Percentiles rank a stretch among this genome's conserved stretches.
Conservation (phyloP, 371 early-diverging fungal species). For the Mortierella sp. region DNA sequence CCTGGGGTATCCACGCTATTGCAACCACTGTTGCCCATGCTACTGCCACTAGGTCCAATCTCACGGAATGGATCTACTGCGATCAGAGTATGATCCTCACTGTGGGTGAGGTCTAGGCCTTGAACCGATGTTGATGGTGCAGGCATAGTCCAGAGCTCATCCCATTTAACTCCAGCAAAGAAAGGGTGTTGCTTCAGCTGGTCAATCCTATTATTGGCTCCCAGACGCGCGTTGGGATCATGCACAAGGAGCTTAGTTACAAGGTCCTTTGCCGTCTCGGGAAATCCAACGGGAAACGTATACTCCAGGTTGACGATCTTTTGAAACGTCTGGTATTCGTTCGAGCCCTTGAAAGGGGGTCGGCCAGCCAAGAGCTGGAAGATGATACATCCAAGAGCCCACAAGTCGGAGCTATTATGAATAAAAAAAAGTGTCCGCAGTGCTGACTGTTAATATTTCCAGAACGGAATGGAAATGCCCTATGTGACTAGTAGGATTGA, state of each 20-base stretch:
- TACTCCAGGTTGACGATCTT: conserved; percentile 91
- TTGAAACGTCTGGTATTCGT: conserved; percentile 97
- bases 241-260: conserved; percentile 77
- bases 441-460: no score
- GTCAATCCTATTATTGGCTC: conserved; percentile 67
- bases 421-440: not conserved
- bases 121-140: conserved; percentile 55
- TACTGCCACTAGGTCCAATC: conserved; percentile 32
- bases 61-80: conserved; percentile 41
- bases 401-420: conserved; percentile 87
- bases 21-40: conserved; percentile 29
- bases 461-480: not conserved
- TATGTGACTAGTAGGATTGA: not conserved
- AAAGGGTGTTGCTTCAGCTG: conserved; percentile 90
- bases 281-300: conserved; percentile 79
- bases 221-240: conserved; percentile 81
- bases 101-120: conserved; percentile 38
- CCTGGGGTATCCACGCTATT: conserved; percentile 23
- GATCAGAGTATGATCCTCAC: conserved; percentile 38
- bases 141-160: conserved; percentile 58
- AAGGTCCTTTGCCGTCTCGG: conserved; percentile 73
- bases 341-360: conserved; percentile 96
- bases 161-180: conserved; percentile 91
- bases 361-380: conserved; percentile 94
- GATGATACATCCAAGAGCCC: conserved; percentile 98